A percentile compares a stretch with the other conserved stretches of the same genome.
These are phyloP conservation scores for Coniosporium tulheliwenetii DNA, from an alignment of 2,329 filamentous ascomycete genomes.

Conservation along the genomic window DNA sequence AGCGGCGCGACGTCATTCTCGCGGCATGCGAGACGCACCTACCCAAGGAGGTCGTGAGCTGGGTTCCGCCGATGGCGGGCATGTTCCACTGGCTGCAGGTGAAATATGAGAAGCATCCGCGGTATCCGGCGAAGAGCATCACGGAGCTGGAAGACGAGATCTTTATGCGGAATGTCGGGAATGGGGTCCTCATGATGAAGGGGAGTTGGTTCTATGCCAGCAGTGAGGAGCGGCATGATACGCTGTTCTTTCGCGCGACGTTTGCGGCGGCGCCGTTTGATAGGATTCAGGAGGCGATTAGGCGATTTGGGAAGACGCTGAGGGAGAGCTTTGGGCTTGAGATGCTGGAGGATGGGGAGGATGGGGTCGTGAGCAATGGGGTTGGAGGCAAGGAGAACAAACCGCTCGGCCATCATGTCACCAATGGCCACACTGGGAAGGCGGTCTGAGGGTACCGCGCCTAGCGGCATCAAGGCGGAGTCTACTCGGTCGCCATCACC, in stretches of 20 bases:
- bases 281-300: constrained; percentile 33
- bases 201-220: constrained; percentile 89
- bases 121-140: constrained; percentile 33
- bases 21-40: constrained; percentile 66
- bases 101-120: constrained; percentile 50
- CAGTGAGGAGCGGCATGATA: constrained; percentile 37
- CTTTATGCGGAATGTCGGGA: constrained; percentile 59
- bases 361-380: neutral
- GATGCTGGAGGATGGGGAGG: neutral
- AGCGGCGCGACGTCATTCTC: constrained; percentile 60
- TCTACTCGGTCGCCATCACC: no score
- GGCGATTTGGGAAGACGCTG: constrained; percentile 59
- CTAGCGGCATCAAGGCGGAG: no score
- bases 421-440: neutral
- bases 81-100: constrained; percentile 87
- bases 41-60: constrained; percentile 59
- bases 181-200: constrained; percentile 64
- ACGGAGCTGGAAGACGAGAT: constrained; percentile 69
- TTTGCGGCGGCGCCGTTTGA: constrained; percentile 59
- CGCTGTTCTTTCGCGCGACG: constrained; percentile 78
- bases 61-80: constrained; percentile 66
- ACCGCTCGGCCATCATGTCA: neutral
- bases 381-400: no score
- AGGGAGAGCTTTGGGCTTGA: constrained; percentile 41
- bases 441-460: no score